These are phyloP conservation scores for Coemansia sp. DNA, from an alignment of 192 early-diverging fungal genomes.

Conservation along the genomic window DNA sequence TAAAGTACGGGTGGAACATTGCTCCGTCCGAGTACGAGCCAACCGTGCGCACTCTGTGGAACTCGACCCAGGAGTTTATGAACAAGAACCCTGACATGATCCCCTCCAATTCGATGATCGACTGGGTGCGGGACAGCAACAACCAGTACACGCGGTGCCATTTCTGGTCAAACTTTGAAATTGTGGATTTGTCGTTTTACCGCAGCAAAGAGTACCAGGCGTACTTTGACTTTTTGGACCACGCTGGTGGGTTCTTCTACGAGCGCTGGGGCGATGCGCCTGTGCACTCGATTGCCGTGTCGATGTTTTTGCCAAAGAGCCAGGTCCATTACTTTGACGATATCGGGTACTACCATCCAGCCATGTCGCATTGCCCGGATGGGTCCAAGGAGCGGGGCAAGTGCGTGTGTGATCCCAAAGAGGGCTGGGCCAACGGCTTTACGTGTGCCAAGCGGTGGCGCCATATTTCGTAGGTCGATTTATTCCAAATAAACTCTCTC, in stretches of 20 bases:
- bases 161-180: conserved; percentile 40
- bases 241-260: conserved; percentile 6
- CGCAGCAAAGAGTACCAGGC: conserved; percentile 60
- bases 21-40: conserved; percentile 58
- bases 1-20: conserved; percentile 58
- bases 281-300: conserved; percentile 61
- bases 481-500: not conserved
- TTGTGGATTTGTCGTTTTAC: conserved; percentile 66
- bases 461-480: conserved; percentile 9
- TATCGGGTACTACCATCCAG: conserved; percentile 63
- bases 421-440: conserved; percentile 43
- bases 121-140: conserved; percentile 47
- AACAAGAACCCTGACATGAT: conserved; percentile 53
- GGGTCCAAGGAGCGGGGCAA: conserved; percentile 46
- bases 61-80: conserved; percentile 52
- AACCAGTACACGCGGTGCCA: conserved; percentile 61
- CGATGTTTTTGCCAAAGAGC: conserved; percentile 53
- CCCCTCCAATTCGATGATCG: conserved; percentile 52
- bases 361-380: conserved; percentile 40
- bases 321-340: conserved; percentile 73
- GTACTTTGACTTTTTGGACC: conserved; percentile 70
- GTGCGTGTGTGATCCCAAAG: conserved; percentile 46
- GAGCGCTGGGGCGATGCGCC: conserved; percentile 19
- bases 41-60: conserved; percentile 57
- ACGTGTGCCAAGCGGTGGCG: conserved; percentile 46